Evolutionary conservation across 495 filamentous ascomycete genomes (phyloP), one percentile per base, ranked within the genome.

Genomic region (Daldinia caldariorum): DNA sequence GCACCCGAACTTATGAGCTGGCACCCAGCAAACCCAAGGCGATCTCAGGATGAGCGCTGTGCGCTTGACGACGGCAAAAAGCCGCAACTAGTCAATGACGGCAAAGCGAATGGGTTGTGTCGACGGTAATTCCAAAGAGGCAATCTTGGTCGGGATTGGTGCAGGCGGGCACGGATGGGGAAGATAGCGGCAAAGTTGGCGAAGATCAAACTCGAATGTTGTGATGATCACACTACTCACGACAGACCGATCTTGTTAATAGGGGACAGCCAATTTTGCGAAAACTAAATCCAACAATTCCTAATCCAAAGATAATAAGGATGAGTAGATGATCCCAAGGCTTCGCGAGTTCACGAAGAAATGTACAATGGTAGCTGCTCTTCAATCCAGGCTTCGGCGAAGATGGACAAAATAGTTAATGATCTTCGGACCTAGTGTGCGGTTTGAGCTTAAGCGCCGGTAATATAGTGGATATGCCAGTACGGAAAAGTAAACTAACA

Each of bases 61-160:
- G 57, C 70, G 61, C 66, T 70, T 70, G 53, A 41, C 58, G 58
- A 62, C 49, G 39, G 45, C 41, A 39, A 65, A 31, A 31, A 51
- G 34, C 45, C 38, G 45, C 5, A 35, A 18, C 32, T 16, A 41
- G 20, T 35, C 6, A n/a, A 63, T 56, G 39, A 10, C 10, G 20
- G 13, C 16, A 45, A 31, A 31, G 26, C 51, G 18, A 39, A 32
- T 57, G n/a, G 31, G 6, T 14, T n/a, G 38, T 20, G 37, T 39
- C 41, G 43, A 35, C 37, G 16, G 57, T 35, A 67, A 32, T 53
- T 56, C 45, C 12, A 39, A 51, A 50, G 16, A 55, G 31, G 20
- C 38, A 32, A 41, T 31, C 45, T 64, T 35, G 29, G 22, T 39
- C 55, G 45, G 47, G 55, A 67, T 47, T 37, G 68, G 58, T 41